These are phyloP conservation scores for Ceratocystis destructans DNA, from an alignment of 2,329 filamentous ascomycete genomes.

Conservation along the genomic window DNA sequence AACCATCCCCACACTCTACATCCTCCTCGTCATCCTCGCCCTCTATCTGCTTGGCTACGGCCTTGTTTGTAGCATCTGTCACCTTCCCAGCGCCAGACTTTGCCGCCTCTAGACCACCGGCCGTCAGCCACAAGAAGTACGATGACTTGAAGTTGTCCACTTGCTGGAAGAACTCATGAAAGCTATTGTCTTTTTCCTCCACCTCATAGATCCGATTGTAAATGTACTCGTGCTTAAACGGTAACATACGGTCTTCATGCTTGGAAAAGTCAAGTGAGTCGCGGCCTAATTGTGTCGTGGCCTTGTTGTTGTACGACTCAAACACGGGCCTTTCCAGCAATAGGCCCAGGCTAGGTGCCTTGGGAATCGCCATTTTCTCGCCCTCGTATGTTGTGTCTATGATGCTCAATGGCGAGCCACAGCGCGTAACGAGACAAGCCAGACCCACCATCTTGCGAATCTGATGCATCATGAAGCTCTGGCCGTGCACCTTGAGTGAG, in stretches of 20 bases:
- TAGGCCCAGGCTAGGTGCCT: slow-evolving; percentile 78
- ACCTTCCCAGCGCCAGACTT: slow-evolving; percentile 27
- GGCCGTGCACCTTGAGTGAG: slow-evolving; percentile 87
- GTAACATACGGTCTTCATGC: slow-evolving; percentile 63
- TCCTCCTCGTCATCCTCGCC: slow-evolving; percentile 40
- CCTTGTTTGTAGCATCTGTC: slow-evolving; percentile 28
- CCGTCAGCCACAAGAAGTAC: slow-evolving; percentile 62
- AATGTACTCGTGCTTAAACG: slow-evolving; percentile 85
- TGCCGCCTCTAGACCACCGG: slow-evolving; percentile 50
- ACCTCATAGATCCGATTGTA: slow-evolving; percentile 84
- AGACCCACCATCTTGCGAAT: slow-evolving; percentile 98
- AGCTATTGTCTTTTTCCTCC: slow-evolving; percentile 74
- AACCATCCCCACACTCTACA: slow-evolving; percentile 35
- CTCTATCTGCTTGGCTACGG: slow-evolving; percentile 35
- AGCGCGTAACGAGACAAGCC: slow-evolving; percentile 71
- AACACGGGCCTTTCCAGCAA: slow-evolving; percentile 87
- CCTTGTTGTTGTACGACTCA: slow-evolving; percentile 69
- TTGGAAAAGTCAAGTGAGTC: slow-evolving; percentile 65
- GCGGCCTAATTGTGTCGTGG: slow-evolving; percentile 47
- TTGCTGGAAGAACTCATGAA: slow-evolving; percentile 66
- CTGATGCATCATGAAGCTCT: slow-evolving; percentile 99
- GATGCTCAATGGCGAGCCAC: slow-evolving; percentile 57
- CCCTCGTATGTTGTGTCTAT: slow-evolving; percentile 61
- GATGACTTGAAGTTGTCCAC: slow-evolving; percentile 59
- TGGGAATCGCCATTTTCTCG: slow-evolving; percentile 73